These are phyloP conservation scores for Protea cynaroides DNA, from an alignment of 164 flowering plant genomes.

Conservation along the genomic window DNA sequence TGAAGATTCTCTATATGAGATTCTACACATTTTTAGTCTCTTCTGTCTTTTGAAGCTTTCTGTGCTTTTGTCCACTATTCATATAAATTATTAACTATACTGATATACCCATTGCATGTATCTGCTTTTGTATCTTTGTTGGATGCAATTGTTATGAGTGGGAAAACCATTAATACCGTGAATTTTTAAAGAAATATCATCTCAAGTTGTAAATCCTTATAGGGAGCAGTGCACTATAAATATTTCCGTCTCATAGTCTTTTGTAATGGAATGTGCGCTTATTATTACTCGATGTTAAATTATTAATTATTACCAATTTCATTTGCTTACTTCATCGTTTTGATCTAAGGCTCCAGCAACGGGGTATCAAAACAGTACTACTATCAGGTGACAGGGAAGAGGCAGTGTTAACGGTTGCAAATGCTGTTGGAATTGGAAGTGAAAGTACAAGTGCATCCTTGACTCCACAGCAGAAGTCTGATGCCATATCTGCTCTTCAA, in stretches of 20 bases:
- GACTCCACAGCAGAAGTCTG: constrained; percentile 71
- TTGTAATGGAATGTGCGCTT: not conserved
- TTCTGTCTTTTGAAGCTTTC: no score
- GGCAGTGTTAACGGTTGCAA: constrained; percentile 91
- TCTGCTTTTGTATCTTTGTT: not conserved
- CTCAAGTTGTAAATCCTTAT: not conserved
- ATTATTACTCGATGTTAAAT: not conserved
- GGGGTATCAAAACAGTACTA: constrained; percentile 68
- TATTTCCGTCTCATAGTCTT: not conserved
- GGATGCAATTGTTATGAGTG: not conserved
- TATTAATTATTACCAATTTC: not conserved
- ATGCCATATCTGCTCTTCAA: constrained; percentile 57
- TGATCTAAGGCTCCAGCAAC: constrained; percentile 56
- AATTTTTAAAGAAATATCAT: not conserved
- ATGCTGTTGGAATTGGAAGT: constrained; percentile 58
- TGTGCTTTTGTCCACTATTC: no score
- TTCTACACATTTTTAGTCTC: no score
- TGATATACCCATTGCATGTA: no score
- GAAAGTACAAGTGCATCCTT: constrained; percentile 55
- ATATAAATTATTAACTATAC: no score
- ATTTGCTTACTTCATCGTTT: constrained; percentile 8
- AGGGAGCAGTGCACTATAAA: not conserved
- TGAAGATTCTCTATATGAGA: no score
- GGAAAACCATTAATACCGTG: not conserved
- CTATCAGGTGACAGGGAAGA: constrained; percentile 99